These are phyloP conservation scores for Diaporthe humulicola DNA, from an alignment of 2,329 filamentous ascomycete species.

Conservation along the genomic window DNA sequence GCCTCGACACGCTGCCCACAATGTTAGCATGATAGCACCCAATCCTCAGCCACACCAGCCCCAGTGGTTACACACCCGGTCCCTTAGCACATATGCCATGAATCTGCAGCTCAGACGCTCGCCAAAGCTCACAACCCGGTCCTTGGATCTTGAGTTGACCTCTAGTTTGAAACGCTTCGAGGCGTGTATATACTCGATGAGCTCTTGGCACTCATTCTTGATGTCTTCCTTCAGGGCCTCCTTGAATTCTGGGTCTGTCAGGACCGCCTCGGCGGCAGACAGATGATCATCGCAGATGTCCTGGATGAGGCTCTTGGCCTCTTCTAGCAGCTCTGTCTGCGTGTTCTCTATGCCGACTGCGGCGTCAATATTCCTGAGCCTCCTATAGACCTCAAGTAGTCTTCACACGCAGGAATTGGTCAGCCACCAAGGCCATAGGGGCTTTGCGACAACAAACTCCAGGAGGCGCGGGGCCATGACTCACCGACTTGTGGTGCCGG, in stretches of 20 bases:
- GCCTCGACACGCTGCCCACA: constrained; percentile 77
- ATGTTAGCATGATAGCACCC: constrained; percentile 46
- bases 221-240: constrained; percentile 75
- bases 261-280: constrained; percentile 74
- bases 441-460: constrained; percentile 8
- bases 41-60: not conserved
- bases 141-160: constrained; percentile 83
- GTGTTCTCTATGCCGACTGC: constrained; percentile 65
- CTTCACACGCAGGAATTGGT: constrained; percentile 48
- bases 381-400: constrained; percentile 71
- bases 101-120: constrained; percentile 96
- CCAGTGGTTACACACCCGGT: constrained; percentile 62
- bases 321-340: constrained; percentile 67
- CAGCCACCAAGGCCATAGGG: not conserved
- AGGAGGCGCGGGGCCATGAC: constrained; percentile 52
- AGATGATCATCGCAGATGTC: constrained; percentile 88
- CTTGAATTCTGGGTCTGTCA: constrained; percentile 69
- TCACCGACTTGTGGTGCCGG: constrained; percentile 95
- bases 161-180: constrained; percentile 78
- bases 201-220: constrained; percentile 82
- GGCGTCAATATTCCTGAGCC: constrained; percentile 66
- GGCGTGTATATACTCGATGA: constrained; percentile 79
- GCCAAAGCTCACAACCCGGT: constrained; percentile 92
- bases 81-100: constrained; percentile 87
- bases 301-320: constrained; percentile 81